Base-by-base conservation (phyloP, 371 early-diverging fungal species). In the Basidiobolus meristosporus region DNA sequence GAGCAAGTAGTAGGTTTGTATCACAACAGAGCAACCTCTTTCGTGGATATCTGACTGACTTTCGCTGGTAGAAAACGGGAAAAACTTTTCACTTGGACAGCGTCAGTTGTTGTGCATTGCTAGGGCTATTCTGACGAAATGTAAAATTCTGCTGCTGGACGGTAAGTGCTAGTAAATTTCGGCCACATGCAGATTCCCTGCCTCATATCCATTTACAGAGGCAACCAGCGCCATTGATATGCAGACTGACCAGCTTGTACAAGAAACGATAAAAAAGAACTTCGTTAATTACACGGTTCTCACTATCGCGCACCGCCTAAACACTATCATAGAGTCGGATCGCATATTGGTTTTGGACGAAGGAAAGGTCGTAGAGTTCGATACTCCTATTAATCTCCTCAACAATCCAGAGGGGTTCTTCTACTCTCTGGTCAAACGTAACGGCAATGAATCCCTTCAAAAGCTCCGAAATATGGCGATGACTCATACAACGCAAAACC, bases 81-180 rank as follows among this genome's bases (percentile, higher is more conserved):
- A 63, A 20, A 80, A 72, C 51, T 63, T 82, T 42, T 73, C 74
- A 12, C 69, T 80, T 22, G 91, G 91, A 14, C 78, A 90, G 49
- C 60, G 75, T 19, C 90, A 90, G 52, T 51, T 87, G 43, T 63
- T 90, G 31, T 66, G 77, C 3, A 51, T 90, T 16, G 79, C 82
- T 9, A 71, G 89, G 22, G 83, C 86, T 4, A 51, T 87, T 31
- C 57, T 87, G 21, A 7, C 59, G 68, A 14, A 59, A 62, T 33
- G 60, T 72, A 22, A 54, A 65, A 45, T 60, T 75, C 71, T 82
- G 20, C 60, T 89, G 32, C 62, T 85, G 60, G 83, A 83, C 47
- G 43, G 34, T 42, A 33, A 23, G n/a, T 31, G 9, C 9, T 10
- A 10, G 31, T 31, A 31, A n/a, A 31, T 9, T n/a, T 10, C 9